A percentile compares a stretch with the other conserved stretches of the same genome.
Conservation (phyloP, 2,329 filamentous ascomycete species). For the Metarhizium guizhouense region DNA sequence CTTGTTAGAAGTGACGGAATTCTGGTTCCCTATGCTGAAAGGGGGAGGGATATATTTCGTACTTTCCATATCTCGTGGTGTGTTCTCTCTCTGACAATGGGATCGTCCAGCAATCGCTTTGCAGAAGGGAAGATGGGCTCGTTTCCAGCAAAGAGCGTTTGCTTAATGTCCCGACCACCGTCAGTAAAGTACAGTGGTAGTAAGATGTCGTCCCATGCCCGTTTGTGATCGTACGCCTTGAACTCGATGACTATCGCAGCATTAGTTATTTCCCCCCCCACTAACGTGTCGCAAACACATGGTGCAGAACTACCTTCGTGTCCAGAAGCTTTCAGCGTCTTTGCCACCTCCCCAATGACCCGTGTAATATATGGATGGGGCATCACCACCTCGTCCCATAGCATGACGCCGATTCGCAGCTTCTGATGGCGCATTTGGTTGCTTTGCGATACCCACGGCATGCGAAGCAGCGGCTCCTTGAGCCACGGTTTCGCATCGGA, state of each 20-base stretch:
- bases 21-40: neutral
- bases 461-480: constrained; percentile 21
- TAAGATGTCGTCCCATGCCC: constrained; percentile 24
- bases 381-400: constrained; percentile 48
- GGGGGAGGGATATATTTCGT: constrained; percentile 1
- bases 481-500: constrained; percentile 23
- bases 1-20: neutral
- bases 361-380: constrained; percentile 51
- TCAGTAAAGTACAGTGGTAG: constrained; percentile 48
- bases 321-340: constrained; percentile 36
- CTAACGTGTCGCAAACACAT: neutral
- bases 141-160: constrained; percentile 39
- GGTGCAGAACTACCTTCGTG: constrained; percentile 34
- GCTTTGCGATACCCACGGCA: constrained; percentile 10
- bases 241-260: constrained; percentile 24
- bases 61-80: constrained; percentile 32
- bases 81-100: constrained; percentile 45
- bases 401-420: constrained; percentile 24
- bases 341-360: constrained; percentile 45
- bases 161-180: constrained; percentile 44
- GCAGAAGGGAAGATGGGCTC: constrained; percentile 52
- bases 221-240: constrained; percentile 6
- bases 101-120: constrained; percentile 23
- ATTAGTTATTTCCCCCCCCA: constrained; percentile 16
- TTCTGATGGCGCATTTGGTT: neutral